Conservation (phyloP, 1,139 yeast genomes). For the Protomyces inouyei region DNA sequence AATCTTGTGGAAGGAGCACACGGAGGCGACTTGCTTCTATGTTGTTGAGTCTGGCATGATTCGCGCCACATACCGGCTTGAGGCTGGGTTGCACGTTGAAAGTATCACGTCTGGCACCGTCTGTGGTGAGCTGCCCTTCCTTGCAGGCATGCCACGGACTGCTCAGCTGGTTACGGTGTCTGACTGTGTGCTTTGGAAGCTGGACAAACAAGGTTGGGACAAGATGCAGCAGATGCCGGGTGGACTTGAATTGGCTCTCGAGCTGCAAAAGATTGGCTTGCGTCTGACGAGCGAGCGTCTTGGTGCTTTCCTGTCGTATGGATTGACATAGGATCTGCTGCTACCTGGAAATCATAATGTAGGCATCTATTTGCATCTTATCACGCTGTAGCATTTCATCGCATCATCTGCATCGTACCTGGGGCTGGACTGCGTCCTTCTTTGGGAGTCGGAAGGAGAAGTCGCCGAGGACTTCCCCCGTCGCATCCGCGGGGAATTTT, state of each 20-base stretch:
- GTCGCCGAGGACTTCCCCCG: too few species aligned
- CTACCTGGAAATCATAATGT: too few species aligned
- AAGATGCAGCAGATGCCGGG: conserved; percentile 40
- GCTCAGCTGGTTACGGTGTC: conserved; percentile 46
- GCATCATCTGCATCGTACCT: not conserved
- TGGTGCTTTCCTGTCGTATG: conserved; percentile 33
- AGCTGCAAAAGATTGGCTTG: conserved; percentile 60
- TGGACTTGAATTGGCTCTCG: conserved; percentile 59
- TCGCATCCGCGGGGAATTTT: too few species aligned
- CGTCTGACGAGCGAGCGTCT: conserved; percentile 68
- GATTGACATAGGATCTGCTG: conserved; percentile 18
- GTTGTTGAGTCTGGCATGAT: conserved; percentile 77
- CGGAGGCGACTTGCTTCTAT: conserved; percentile 49
- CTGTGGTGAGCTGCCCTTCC: conserved; percentile 67
- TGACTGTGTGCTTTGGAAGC: conserved; percentile 69
- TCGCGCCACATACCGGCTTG: conserved; percentile 54
- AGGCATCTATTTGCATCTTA: too few species aligned
- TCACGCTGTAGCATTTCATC: not conserved
- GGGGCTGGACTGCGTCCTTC: too few species aligned
- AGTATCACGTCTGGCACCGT: conserved; percentile 85
- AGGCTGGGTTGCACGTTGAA: conserved; percentile 56
- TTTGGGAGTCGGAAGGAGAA: too few species aligned
- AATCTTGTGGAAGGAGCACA: conserved; percentile 36
- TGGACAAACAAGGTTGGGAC: conserved; percentile 49
- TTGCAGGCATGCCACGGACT: conserved; percentile 44